Conservation (phyloP, 805 yeast genomes). For the Blastobotrys robertii region DNA sequence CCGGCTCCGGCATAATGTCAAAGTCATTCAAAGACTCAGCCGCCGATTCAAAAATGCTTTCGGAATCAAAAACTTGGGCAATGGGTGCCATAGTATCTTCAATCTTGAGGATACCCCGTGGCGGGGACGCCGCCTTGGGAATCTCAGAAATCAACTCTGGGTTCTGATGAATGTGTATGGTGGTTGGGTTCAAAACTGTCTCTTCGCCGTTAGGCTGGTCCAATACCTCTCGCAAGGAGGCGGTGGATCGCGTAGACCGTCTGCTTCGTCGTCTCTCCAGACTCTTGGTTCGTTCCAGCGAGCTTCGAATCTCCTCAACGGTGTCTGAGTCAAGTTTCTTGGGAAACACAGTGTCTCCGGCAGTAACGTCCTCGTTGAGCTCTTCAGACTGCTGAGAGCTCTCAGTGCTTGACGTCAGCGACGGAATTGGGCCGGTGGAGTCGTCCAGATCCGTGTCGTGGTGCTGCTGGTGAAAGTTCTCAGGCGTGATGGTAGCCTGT, state of each 20-base stretch:
- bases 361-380: slow-evolving; percentile 13
- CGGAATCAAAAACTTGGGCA: neutral
- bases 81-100: neutral
- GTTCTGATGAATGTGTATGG: slow-evolving; percentile 18
- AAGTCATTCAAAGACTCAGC: too few species aligned
- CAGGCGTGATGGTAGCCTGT: slow-evolving; percentile 1
- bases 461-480: neutral
- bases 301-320: slow-evolving; percentile 26
- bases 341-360: slow-evolving; percentile 28
- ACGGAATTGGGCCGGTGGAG: slow-evolving; percentile 7
- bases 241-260: slow-evolving; percentile 9
- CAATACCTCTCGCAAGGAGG: neutral
- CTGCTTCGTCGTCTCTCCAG: slow-evolving; percentile 27
- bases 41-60: neutral
- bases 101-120: slow-evolving; percentile 11
- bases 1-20: too few species aligned
- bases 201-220: slow-evolving; percentile 15
- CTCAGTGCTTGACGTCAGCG: slow-evolving; percentile 11
- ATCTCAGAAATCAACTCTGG: neutral
- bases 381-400: slow-evolving; percentile 5
- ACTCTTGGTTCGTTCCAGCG: slow-evolving; percentile 27
- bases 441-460: neutral
- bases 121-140: slow-evolving; percentile 3
- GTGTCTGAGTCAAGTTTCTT: slow-evolving; percentile 23
- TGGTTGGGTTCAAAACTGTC: slow-evolving; percentile 23